Base-by-base conservation (phyloP, 768 basidiomycete genomes). In the Termitomyces sp. region DNA sequence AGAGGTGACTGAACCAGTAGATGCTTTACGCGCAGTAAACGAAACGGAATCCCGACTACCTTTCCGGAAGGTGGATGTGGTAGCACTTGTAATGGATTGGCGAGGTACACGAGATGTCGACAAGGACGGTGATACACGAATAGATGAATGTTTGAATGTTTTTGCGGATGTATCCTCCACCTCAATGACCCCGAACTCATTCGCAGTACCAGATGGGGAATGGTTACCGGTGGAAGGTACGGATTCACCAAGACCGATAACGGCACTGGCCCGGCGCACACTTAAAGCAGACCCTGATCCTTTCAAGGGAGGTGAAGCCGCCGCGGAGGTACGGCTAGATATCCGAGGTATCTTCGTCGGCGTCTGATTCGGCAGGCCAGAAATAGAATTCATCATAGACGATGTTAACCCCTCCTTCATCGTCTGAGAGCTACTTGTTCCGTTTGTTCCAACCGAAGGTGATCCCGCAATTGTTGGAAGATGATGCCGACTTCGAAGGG, bases 291-390 rank as follows among this genome's bases (percentile, higher is more conserved):
- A 75, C 16, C 70, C 66, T 18, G 83, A 77, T n/a, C 77, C 75
- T 63, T 85, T 86, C 55, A 83, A 69, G 44, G 87, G 81, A 15
- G 92, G 92, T 7, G 91, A 91, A 48, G 83, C 80, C 53, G 80
- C 81, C 10, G 88, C 84, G 5, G 92, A 90, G 2, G 87, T 85
- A 34, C 88, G 82, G 66, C 90, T 90, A n/a, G 91, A 88, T 41
- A 95, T 94, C 26, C 92, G 89, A 48, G 92, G 92, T 65, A 94
- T 95, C 75, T 93, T 94, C 20, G 92, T 95, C 3, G 92, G 92
- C 0, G 93, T 93, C 67, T 92, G 92, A 72, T 93, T 93, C 5
- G 81, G 69, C 56, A 86, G 71, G 10, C 76, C 73, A 29, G 79
- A 75, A 3, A 76, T 65, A 16, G 82, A 75, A 62, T 86, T 87